A percentile compares a stretch with the other conserved stretches of the same genome.
These are phyloP conservation scores for Bolboschoenus planiculmis DNA, from an alignment of 176 grass and related monocot species.

Conservation along the genomic window DNA sequence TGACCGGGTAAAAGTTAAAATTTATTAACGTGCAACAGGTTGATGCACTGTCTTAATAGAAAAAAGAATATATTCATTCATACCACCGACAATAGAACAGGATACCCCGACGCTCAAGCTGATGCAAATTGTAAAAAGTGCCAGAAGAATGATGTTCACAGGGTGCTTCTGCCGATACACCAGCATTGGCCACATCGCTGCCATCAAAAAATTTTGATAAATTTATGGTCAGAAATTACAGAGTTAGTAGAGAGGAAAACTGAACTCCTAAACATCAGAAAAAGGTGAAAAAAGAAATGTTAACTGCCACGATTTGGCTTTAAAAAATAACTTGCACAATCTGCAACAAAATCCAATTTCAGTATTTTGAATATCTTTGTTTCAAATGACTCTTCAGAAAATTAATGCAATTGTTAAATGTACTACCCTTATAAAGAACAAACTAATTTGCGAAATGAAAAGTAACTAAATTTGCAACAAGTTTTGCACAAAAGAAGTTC, in stretches of 20 bases:
- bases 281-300: not conserved
- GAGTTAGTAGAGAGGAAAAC: not conserved
- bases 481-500: too few species aligned
- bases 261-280: not conserved
- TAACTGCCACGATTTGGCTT: not conserved
- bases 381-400: too few species aligned
- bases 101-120: slow-evolving; percentile 41
- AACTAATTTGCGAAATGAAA: too few species aligned
- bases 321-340: not conserved
- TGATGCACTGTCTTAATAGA: not conserved
- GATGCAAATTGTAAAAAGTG: slow-evolving; percentile 45
- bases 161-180: slow-evolving; percentile 42
- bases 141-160: slow-evolving; percentile 40
- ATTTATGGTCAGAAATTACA: not conserved
- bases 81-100: slow-evolving; percentile 34
- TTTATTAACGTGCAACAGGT: not conserved
- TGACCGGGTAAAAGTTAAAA: not conserved
- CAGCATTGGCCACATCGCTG: slow-evolving; percentile 53
- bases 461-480: too few species aligned
- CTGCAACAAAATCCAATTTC: not conserved
- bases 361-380: not conserved
- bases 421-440: too few species aligned
- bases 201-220: not conserved
- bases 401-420: too few species aligned
- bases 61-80: not conserved